These are phyloP conservation scores for Tetrahymena borealis DNA, from an alignment of 73 alveolate genomes.

Conservation along the genomic window DNA sequence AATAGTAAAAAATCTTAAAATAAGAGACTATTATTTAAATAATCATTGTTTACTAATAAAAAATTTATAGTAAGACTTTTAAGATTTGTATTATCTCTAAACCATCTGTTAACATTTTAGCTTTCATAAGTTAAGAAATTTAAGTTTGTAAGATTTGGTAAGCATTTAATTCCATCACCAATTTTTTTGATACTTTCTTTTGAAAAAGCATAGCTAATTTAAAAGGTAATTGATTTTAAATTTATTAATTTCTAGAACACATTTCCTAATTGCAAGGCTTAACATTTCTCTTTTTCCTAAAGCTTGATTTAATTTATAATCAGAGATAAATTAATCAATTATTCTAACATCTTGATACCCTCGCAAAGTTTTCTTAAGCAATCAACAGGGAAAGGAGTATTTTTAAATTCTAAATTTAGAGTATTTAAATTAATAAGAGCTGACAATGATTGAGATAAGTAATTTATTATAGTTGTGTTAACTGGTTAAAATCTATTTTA, in stretches of 20 bases:
- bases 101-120: neutral
- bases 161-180: neutral
- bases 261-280: neutral
- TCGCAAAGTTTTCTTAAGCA: neutral
- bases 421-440: neutral
- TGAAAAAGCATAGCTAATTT: neutral
- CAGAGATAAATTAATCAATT: neutral
- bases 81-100: neutral
- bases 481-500: neutral
- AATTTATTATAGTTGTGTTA: neutral
- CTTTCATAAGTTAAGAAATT: neutral
- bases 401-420: neutral
- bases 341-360: neutral
- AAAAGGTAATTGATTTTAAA: neutral
- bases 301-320: neutral
- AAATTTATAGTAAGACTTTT: neutral
- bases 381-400: neutral
- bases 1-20: neutral
- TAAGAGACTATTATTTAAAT: neutral
- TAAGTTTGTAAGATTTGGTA: neutral
- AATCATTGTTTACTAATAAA: neutral
- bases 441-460: neutral
- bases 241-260: neutral
- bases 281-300: neutral
- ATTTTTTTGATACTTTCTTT: neutral